phyloP scores from a whole-genome alignment of 352 stramenopile species.

The Bremia lactucae region DNA sequence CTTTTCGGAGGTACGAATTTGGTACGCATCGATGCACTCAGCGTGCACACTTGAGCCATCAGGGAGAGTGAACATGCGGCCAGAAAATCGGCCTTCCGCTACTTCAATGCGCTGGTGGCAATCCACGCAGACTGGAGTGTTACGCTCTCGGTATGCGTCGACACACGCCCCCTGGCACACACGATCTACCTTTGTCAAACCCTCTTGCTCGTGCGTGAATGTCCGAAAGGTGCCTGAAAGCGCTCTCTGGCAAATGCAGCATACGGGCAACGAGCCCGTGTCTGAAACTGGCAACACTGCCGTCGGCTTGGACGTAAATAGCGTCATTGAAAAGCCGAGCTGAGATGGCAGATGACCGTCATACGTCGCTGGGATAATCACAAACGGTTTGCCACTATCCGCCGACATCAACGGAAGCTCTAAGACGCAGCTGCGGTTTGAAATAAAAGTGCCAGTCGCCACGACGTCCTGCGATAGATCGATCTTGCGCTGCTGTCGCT shows the following conservation, averaged over 20 bases:
- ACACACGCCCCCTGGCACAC: conserved; percentile 72
- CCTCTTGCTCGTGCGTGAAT: conserved; percentile 45
- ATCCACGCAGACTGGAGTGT: conserved; percentile 64
- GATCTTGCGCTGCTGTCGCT: conserved; percentile 61
- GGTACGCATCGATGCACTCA: conserved; percentile 82
- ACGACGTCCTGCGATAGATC: conserved; percentile 71
- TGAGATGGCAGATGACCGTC: conserved; percentile 42
- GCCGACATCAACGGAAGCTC: conserved; percentile 35
- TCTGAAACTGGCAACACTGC: conserved; percentile 51
- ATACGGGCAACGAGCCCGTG: conserved; percentile 47
- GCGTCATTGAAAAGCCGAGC: conserved; percentile 38
- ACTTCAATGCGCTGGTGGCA: conserved; percentile 70
- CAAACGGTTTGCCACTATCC: conserved; percentile 36
- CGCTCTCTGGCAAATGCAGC: conserved; percentile 52
- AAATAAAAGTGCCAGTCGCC: conserved; percentile 77
- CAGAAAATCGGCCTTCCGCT: conserved; percentile 62
- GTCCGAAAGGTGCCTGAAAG: conserved; percentile 56
- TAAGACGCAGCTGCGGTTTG: conserved; percentile 66
- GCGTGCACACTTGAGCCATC: conserved; percentile 69
- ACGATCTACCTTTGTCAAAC: conserved; percentile 48
- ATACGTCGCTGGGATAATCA: conserved; percentile 61
- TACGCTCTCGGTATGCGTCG: conserved; percentile 57
- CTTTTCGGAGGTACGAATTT: conserved; percentile 69
- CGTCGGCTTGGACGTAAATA: conserved; percentile 55
- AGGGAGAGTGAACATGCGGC: conserved; percentile 65